Base-by-base conservation (phyloP, 2,329 filamentous ascomycete genomes). In the Periconia sp. region DNA sequence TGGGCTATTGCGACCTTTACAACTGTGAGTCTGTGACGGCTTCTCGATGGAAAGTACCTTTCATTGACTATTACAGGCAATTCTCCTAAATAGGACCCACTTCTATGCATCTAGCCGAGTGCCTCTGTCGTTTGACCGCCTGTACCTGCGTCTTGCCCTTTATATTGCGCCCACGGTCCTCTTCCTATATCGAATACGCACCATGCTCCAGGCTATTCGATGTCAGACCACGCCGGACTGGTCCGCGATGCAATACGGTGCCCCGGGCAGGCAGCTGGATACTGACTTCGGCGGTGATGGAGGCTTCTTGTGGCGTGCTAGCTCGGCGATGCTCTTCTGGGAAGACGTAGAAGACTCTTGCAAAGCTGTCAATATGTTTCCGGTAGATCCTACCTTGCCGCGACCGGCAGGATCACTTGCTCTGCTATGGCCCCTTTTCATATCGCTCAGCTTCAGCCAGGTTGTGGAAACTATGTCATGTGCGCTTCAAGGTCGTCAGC, bases 51-150 rank as follows among this genome's bases (percentile, higher is more conserved):
- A n/a, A n/a, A n/a, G 1, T 16, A 13, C 16, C 7, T 11, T 26
- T 11, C 32, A 24, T 40, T 56, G 23, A n/a, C 19, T 15, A 29
- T 7, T 37, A 17, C 48, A 86, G 82, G 90, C 90, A 16, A 82
- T 97, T 45, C 74, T 96, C 44, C 77, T 97, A 17, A 97, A 97
- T 66, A 84, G 94, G 43, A 95, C 94, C 5, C 86, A 92, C 45
- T 94, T 97, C 57, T 97, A 96, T 70, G 92, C 91, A 29, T 92
- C 92, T 0, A 92, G 90, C 11, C 81, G 94, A 49, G 82, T 92
- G 39, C 84, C 88, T 39, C 76, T 96, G n/a, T 80, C 81, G 8
- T 77, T 97, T 2, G 80, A 81, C 41, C 92, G 89, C 84, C 80
- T 84, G 24, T 41, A 62, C 81, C 36, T 69, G 16, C 63, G 66